Percentiles rank a stretch among this genome's conserved stretches.
These are phyloP conservation scores for Schoenoplectus tabernaemontani DNA, from an alignment of 202 grass and related monocot genomes.

Conservation along the genomic window DNA sequence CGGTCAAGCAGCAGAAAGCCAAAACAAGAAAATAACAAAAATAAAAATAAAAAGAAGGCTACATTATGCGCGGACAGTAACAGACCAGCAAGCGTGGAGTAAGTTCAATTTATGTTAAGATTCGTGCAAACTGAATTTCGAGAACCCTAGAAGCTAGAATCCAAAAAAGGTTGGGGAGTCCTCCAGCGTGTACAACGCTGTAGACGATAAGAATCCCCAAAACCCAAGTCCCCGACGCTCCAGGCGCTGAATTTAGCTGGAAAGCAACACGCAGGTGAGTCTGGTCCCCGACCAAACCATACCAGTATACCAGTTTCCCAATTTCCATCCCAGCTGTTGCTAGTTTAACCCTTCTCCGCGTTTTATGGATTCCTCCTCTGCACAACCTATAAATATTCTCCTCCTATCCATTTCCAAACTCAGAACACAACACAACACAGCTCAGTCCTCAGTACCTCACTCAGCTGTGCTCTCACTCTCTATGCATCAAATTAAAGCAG, in stretches of 20 bases:
- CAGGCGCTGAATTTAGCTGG: not conserved
- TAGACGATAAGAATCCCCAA: not conserved
- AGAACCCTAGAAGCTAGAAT: too few relatives aligned
- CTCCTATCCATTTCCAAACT: not conserved
- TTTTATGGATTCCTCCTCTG: not conserved
- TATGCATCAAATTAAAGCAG: not conserved
- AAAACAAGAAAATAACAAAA: too few relatives aligned
- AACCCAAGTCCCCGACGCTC: not conserved
- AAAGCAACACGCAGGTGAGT: not conserved
- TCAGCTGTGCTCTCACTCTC: not conserved
- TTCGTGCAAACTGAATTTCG: too few relatives aligned
- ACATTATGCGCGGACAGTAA: too few relatives aligned
- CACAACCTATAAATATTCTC: not conserved
- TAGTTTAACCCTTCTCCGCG: not conserved
- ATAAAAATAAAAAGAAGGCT: too few relatives aligned
- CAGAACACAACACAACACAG: not conserved
- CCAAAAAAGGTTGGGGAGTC: too few relatives aligned
- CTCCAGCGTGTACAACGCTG: too few relatives aligned
- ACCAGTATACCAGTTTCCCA: too few relatives aligned
- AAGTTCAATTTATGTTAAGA: too few relatives aligned
- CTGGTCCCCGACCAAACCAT: not conserved
- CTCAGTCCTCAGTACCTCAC: not conserved
- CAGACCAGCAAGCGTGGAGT: too few relatives aligned
- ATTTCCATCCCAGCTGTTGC: conserved; percentile 14
- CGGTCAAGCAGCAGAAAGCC: too few relatives aligned